phyloP scores from a whole-genome alignment of 2,329 filamentous ascomycete genomes.

The Botryosphaeria agaves region DNA sequence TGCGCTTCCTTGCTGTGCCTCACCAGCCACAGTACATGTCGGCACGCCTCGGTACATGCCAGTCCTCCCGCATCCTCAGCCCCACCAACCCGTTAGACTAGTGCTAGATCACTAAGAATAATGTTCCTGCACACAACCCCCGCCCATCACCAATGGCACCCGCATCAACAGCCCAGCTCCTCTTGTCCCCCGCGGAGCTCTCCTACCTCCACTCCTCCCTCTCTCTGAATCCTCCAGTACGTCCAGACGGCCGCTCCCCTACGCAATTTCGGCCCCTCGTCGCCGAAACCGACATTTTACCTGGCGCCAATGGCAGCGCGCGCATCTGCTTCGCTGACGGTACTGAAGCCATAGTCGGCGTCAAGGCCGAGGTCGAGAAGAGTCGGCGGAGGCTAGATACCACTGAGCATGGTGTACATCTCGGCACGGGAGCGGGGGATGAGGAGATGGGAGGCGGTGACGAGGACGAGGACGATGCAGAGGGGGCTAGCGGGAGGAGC shows the following conservation, averaged over 20 bases:
- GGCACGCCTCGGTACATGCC: too few relatives aligned
- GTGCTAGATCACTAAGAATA: too few relatives aligned
- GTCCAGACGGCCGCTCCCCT: conserved; percentile 66
- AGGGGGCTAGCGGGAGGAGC: conserved; percentile 2
- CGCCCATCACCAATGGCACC: conserved; percentile 39
- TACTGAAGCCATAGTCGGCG: conserved; percentile 86
- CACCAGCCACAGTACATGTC: too few relatives aligned
- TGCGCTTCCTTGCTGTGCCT: too few relatives aligned
- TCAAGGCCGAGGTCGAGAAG: conserved; percentile 87
- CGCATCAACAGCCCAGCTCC: conserved; percentile 41
- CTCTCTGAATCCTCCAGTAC: conserved; percentile 63
- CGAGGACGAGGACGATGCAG: conserved; percentile 13
- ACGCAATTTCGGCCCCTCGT: conserved; percentile 81
- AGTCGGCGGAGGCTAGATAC: conserved; percentile 27
- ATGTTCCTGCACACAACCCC: too few relatives aligned
- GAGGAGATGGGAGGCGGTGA: conserved; percentile 23
- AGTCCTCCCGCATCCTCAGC: too few relatives aligned
- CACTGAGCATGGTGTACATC: conserved; percentile 7
- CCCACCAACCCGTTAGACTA: too few relatives aligned
- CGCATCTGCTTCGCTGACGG: conserved; percentile 90
- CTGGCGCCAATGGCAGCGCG: conserved; percentile 79
- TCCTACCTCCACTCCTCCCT: conserved; percentile 88
- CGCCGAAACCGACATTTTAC: conserved; percentile 80
- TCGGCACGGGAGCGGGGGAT: conserved; percentile 11
- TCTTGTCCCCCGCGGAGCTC: conserved; percentile 88